Evolutionary conservation across 768 basidiomycete species (phyloP).

Genomic region (Chalciporus piperatus): DNA sequence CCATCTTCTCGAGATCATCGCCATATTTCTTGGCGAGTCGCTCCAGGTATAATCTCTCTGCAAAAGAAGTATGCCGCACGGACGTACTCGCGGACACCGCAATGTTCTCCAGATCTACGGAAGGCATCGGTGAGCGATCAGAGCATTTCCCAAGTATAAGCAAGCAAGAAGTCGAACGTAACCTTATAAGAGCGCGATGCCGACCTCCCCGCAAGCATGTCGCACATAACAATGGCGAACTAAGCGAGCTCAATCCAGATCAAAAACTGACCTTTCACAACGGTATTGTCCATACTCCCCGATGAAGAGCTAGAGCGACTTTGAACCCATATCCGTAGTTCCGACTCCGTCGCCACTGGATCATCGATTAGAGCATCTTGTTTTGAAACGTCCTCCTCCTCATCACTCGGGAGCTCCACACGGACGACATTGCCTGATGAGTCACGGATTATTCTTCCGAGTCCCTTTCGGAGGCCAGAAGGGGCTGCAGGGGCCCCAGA

Average conservation of each 20-base stretch:
- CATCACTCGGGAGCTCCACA: slow-evolving; percentile 60
- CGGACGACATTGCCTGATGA: slow-evolving; percentile 70
- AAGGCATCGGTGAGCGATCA: slow-evolving; percentile 11
- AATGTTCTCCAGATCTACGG: slow-evolving; percentile 62
- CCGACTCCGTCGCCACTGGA: slow-evolving; percentile 14
- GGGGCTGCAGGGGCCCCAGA: slow-evolving; percentile 19
- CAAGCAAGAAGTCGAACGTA: slow-evolving; percentile 1
- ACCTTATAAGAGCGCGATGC: slow-evolving; percentile 1
- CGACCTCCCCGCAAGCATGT: neutral
- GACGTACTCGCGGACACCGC: slow-evolving; percentile 47
- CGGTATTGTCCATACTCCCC: neutral
- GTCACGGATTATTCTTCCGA: slow-evolving; percentile 82
- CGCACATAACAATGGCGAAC: neutral
- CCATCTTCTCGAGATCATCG: slow-evolving; percentile 72
- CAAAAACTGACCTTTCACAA: slow-evolving; percentile 35
- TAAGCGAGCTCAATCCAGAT: neutral
- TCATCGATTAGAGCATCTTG: slow-evolving; percentile 42
- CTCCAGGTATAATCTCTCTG: slow-evolving; percentile 66
- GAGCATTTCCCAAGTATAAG: neutral
- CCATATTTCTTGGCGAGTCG: slow-evolving; percentile 70
- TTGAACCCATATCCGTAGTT: slow-evolving; percentile 18
- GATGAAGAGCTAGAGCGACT: neutral
- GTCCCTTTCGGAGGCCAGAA: slow-evolving; percentile 52
- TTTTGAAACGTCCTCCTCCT: slow-evolving; percentile 23
- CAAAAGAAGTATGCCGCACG: slow-evolving; percentile 60